Base-by-base conservation (phyloP, 192 early-diverging fungal species). In the Helicostylum pulchrum region DNA sequence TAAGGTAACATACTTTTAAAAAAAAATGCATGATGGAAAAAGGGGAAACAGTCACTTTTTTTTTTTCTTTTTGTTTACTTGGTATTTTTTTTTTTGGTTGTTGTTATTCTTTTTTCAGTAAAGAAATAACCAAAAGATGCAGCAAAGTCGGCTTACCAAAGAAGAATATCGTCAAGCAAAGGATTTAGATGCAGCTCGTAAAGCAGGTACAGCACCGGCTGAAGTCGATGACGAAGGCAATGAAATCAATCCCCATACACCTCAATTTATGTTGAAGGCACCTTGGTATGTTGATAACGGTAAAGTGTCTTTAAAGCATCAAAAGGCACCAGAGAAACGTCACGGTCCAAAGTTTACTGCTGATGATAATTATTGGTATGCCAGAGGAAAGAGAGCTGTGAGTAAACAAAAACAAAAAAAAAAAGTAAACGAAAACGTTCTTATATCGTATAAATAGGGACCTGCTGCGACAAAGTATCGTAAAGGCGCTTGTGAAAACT, bases 191-290 rank as follows among this genome's bases (percentile, higher is more conserved):
- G 94, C 93, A 8, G 95, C 96, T 56, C 88, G 97, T 57, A 97
- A 96, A 70, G 95, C 96, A 7, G 92, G 92, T 64, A 93, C 91
- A 31, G 91, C 91, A 9, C 88, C 92, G 20, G 86, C 92, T 15
- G 92, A 90, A 53, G 75, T 88, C 3, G 92, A 94, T 75, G 89
- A 88, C 23, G 88, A 91, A 44, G 98, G 96, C 42, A 87, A 87
- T 21, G 91, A 92, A 66, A 98, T 99, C 81, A 99, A 99, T 72
- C 98, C 98, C 17, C 96, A 99, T 71, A 98, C 97, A 51, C 98
- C 98, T 5, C 86, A 96, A 61, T 98, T 91, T 75, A 98, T 97
- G 78, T 87, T 92, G 10, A 86, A 96, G 46, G 94, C 94, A 50
- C 97, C 97, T 68, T 99, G 95, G 91, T 93, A 93, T 71, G 77